A percentile compares a stretch with the other conserved stretches of the same genome.
Conservation (phyloP, 129 eudicot species). For the Helianthus annuus region DNA sequence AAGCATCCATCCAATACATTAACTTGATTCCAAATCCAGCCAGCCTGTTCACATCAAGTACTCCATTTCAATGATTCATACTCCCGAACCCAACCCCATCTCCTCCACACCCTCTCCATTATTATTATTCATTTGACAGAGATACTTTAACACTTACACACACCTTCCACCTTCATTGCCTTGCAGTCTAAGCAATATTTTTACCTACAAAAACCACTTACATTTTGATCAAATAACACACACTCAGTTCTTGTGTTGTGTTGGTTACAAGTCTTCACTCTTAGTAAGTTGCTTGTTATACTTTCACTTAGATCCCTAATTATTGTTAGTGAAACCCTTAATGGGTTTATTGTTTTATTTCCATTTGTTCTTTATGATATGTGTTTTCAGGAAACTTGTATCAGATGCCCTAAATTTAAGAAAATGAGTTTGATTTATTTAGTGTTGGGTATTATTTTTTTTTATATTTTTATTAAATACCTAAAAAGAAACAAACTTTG, state of each 20-base stretch:
- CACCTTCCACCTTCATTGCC: slow-evolving; percentile 19
- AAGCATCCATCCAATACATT: slow-evolving; percentile 16
- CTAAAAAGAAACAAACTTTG: background rate
- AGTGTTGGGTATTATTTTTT: background rate
- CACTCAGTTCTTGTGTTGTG: slow-evolving; percentile 21
- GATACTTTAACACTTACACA: slow-evolving; percentile 28
- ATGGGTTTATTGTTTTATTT: slow-evolving; percentile 5
- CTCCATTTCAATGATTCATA: slow-evolving; percentile 30
- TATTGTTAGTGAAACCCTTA: background rate
- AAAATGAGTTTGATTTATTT: background rate
- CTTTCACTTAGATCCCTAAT: background rate
- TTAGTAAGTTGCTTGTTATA: slow-evolving; percentile 43
- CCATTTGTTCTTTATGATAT: background rate
- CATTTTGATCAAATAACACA: slow-evolving; percentile 6
- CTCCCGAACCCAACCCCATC: slow-evolving; percentile 38
- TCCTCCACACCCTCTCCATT: slow-evolving; percentile 6
- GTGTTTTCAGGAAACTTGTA: background rate
- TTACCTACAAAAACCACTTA: slow-evolving; percentile 7
- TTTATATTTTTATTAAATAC: background rate
- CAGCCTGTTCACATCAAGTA: background rate
- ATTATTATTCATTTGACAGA: slow-evolving; percentile 19
- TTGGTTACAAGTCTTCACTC: slow-evolving; percentile 23
- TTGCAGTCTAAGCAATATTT: slow-evolving; percentile 5
- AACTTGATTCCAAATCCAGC: slow-evolving; percentile 58
- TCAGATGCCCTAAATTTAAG: slow-evolving; percentile 1